Evolutionary conservation across 169 alveolate species (phyloP).

Genomic region (Nephromyces sp.): DNA sequence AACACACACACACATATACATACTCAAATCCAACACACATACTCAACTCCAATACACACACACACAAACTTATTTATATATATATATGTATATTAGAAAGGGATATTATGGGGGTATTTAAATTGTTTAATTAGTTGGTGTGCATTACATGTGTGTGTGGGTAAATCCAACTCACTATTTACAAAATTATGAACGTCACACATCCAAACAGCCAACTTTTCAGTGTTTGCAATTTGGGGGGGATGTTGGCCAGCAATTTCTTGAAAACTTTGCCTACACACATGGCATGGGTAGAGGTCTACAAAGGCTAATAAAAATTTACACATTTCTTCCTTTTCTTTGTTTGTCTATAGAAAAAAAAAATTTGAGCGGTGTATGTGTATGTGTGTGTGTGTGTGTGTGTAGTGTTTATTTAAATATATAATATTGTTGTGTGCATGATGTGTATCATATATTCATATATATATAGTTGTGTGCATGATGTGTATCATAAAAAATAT

Average conservation of each 20-base stretch:
- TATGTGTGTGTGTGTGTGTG: not conserved
- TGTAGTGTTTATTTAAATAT: not conserved
- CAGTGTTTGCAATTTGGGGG: constrained; percentile 37
- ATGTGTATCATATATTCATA: not conserved
- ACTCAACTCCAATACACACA: no score
- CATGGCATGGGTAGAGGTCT: constrained; percentile 59
- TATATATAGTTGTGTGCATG: not conserved
- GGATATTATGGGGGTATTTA: no score
- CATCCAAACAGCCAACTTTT: constrained; percentile 48
- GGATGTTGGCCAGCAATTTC: constrained; percentile 41
- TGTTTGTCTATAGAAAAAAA: constrained; percentile 13
- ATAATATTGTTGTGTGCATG: not conserved
- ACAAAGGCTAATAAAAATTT: constrained; percentile 57
- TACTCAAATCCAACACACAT: no score
- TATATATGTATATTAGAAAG: no score
- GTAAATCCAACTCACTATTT: constrained; percentile 50
- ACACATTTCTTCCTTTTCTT: constrained; percentile 32
- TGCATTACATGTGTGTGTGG: no score
- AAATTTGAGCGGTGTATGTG: not conserved
- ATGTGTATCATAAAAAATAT: not conserved
- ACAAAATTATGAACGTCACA: constrained; percentile 57
- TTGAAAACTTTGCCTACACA: constrained; percentile 55
- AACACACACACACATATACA: no score
- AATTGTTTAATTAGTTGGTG: no score
- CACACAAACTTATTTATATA: no score